Percentiles rank a stretch among this genome's conserved stretches.
phyloP scores from a whole-genome alignment of 345 rosid species.

The Boechera stricta region DNA sequence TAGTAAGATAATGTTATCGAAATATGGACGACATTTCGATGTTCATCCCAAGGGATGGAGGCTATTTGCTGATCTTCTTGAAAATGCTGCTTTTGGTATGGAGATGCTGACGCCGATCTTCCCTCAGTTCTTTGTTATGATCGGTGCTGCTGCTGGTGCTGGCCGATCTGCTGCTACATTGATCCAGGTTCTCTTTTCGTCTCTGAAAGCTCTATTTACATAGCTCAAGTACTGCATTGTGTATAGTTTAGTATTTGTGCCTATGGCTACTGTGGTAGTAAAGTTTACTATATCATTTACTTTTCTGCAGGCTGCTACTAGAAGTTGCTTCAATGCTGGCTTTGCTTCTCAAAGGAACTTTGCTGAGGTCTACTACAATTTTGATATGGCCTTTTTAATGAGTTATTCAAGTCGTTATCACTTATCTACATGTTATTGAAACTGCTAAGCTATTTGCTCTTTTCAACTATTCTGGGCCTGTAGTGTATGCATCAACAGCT shows the following conservation, averaged over 20 bases:
- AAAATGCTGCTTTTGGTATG: conserved; percentile 89
- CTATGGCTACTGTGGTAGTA: neutral
- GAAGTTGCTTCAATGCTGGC: conserved; percentile 97
- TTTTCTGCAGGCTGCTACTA: conserved; percentile 75
- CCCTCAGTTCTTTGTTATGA: conserved; percentile 75
- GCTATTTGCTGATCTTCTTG: conserved; percentile 92
- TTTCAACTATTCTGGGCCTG: neutral
- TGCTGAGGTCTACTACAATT: conserved; percentile 74
- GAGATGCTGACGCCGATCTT: conserved; percentile 94
- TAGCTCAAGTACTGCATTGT: conserved; percentile 17
- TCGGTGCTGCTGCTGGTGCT: conserved; percentile 95
- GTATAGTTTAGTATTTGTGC: neutral
- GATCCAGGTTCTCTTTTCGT: conserved; percentile 63
- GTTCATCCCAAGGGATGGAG: conserved; percentile 98
- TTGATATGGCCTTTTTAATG: neutral
- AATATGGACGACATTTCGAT: conserved; percentile 93
- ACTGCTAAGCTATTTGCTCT: neutral
- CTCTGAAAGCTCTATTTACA: neutral
- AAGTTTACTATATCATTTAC: neutral
- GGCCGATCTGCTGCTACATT: conserved; percentile 93
- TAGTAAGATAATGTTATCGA: conserved; percentile 86
- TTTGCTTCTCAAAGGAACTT: conserved; percentile 99
- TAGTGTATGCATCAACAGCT: conserved; percentile 13
- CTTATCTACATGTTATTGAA: conserved; percentile 4
- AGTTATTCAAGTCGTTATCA: neutral